Evolutionary conservation across 2,329 filamentous ascomycete genomes (phyloP), one percentile per base, ranked within the genome.

Genomic region (Sphaerulina vaccinii): DNA sequence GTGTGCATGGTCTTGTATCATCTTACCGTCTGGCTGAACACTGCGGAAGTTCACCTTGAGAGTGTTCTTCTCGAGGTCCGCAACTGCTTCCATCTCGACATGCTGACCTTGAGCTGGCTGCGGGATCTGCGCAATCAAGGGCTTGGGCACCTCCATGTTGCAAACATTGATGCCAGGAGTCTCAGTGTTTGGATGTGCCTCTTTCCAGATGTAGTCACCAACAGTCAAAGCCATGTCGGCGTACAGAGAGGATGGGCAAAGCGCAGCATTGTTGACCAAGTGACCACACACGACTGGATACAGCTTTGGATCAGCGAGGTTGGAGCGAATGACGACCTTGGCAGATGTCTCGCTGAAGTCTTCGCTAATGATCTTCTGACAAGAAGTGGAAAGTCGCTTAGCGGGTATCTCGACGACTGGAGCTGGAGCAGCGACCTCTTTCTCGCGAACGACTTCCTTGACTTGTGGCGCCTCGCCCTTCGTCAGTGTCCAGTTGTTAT

Each of bases 401-500:
- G 75, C 75, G 29, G 72, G 71, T 39, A 79, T 70, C 24, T 74
- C 69, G 40, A 74, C 70, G 22, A 65, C 69, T 10, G 75, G 65
- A 7, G 69, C 60, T 16, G 72, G 63, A 11, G 59, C 57, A 43
- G 62, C 63, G 23, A 60, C 62, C 46, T 61, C 54, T 58, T 64
- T 68, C 59, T 72, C 72, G 38, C 71, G 62, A 27, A 73, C 65
- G 33, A 65, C 58, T 42, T 72, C 67, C 49, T 68, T 67, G 49
- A 68, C 65, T 61, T 61, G 58, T 33, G 71, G 73, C 33, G 73
- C 78, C 58, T 86, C 81, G 51, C 77, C 84, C 75, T 90, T 90
- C 55, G 79, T 83, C 32, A 90, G 71, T 24, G 77, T 81, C 83
- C 85, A 90, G 68, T 90, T 84, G 55, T 87, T 85, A 56, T 78